A percentile compares a stretch with the other conserved stretches of the same genome.
These are phyloP conservation scores for Fusarium praegraminearum DNA, from an alignment of 2,329 filamentous ascomycete genomes.

Conservation along the genomic window DNA sequence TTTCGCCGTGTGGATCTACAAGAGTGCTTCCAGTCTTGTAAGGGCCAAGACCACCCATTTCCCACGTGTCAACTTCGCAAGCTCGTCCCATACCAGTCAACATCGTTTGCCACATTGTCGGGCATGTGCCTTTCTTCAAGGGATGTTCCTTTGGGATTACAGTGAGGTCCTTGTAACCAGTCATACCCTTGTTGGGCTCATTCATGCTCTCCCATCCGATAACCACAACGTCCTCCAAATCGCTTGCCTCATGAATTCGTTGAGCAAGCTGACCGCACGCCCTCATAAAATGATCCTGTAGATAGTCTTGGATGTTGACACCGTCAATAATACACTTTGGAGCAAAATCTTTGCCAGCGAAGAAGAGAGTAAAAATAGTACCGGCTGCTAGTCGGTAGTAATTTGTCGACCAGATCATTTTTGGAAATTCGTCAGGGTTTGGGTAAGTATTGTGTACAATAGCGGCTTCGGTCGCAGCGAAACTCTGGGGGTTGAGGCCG, in stretches of 20 bases:
- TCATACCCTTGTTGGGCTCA: constrained; percentile 89
- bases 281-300: constrained; percentile 86
- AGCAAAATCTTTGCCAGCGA: constrained; percentile 89
- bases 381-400: constrained; percentile 89
- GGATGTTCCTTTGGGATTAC: constrained; percentile 88
- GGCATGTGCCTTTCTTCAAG: constrained; percentile 90
- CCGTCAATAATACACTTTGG: constrained; percentile 96
- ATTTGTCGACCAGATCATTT: constrained; percentile 99
- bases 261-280: constrained; percentile 85
- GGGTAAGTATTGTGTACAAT: constrained; percentile 95
- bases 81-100: constrained; percentile 91
- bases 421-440: constrained; percentile 86
- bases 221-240: constrained; percentile 85
- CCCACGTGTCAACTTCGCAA: constrained; percentile 91
- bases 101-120: constrained; percentile 94
- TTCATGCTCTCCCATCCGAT: constrained; percentile 98
- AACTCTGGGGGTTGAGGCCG: constrained; percentile 87
- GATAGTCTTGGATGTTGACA: constrained; percentile 94
- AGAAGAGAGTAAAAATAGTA: constrained; percentile 95
- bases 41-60: constrained; percentile 92
- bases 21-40: constrained; percentile 87
- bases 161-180: constrained; percentile 85
- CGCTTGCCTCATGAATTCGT: constrained; percentile 89
- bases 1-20: constrained; percentile 87
- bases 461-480: constrained; percentile 88